phyloP scores from a whole-genome alignment of 257 asterid genomes.

The Nicotiana knightiana region DNA sequence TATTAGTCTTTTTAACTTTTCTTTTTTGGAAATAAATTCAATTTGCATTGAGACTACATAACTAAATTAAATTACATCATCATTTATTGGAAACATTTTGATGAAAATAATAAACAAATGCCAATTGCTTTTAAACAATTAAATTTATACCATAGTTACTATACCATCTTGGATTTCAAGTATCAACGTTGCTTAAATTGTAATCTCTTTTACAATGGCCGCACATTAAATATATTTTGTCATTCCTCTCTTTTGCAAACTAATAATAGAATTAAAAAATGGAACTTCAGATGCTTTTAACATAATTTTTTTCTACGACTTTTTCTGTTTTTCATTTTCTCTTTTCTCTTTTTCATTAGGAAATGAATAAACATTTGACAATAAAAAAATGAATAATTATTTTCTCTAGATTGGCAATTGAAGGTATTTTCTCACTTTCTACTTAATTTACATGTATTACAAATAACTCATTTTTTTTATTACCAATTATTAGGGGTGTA shows the following conservation, averaged over 20 bases:
- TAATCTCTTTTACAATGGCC: background rate
- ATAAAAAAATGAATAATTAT: too few relatives aligned
- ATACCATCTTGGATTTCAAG: background rate
- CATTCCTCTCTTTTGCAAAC: background rate
- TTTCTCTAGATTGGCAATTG: background rate
- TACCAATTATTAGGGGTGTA: too few relatives aligned
- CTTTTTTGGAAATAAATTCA: too few relatives aligned
- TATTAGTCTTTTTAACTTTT: too few relatives aligned
- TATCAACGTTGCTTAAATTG: background rate
- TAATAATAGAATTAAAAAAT: background rate
- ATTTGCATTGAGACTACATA: too few relatives aligned
- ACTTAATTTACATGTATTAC: background rate
- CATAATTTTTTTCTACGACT: too few relatives aligned
- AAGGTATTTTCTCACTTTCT: background rate
- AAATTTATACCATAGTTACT: background rate
- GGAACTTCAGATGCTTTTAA: background rate
- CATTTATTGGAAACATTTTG: too few relatives aligned
- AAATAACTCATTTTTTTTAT: too few relatives aligned
- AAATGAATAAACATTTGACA: too few relatives aligned
- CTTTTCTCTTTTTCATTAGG: background rate
- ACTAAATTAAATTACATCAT: too few relatives aligned
- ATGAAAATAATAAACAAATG: background rate
- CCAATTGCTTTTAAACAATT: background rate
- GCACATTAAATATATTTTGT: background rate
- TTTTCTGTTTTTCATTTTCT: background rate